phyloP scores from a whole-genome alignment of 2,329 filamentous ascomycete genomes.

The Dothistroma septosporum region DNA sequence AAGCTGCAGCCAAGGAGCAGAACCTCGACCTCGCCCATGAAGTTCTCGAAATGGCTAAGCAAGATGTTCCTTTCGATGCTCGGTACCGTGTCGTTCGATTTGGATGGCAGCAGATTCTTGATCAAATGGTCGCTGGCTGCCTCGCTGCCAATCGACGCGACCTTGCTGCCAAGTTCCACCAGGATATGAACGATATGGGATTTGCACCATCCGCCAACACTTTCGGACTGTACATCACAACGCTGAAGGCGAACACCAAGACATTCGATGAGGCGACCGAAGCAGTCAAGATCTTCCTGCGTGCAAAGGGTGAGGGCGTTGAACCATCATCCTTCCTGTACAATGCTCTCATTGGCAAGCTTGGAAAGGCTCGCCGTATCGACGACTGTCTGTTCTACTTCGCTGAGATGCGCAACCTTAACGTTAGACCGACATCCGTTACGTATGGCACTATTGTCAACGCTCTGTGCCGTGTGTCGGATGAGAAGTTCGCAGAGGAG shows the following conservation, averaged over 20 bases:
- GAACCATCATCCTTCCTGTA: constrained; percentile 96
- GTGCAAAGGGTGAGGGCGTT: constrained; percentile 87
- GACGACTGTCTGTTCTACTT: constrained; percentile 99
- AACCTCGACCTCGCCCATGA: constrained; percentile 80
- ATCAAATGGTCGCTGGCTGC: constrained; percentile 93
- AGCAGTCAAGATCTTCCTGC: constrained; percentile 94
- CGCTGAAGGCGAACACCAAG: constrained; percentile 92
- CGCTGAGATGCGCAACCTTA: constrained; percentile 88
- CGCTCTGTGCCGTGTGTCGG: constrained; percentile 90
- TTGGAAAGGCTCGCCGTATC: constrained; percentile 94
- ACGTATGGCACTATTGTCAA: constrained; percentile 99
- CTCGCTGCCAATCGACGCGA: constrained; percentile 76
- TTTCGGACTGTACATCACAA: constrained; percentile 98
- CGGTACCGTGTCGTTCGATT: constrained; percentile 87
- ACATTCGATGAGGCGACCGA: constrained; percentile 97
- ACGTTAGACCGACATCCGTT: constrained; percentile 92
- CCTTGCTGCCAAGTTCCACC: constrained; percentile 80
- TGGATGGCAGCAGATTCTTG: constrained; percentile 93
- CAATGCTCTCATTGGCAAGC: constrained; percentile 96
- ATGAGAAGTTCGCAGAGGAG: constrained; percentile 96
- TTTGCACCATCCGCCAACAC: constrained; percentile 93
- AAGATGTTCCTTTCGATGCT: constrained; percentile 77
- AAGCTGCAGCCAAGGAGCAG: constrained; percentile 79
- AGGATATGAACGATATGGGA: constrained; percentile 86
- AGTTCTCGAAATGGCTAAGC: constrained; percentile 81